Conservation (phyloP, 768 basidiomycete genomes). For the Russula vinacea region DNA sequence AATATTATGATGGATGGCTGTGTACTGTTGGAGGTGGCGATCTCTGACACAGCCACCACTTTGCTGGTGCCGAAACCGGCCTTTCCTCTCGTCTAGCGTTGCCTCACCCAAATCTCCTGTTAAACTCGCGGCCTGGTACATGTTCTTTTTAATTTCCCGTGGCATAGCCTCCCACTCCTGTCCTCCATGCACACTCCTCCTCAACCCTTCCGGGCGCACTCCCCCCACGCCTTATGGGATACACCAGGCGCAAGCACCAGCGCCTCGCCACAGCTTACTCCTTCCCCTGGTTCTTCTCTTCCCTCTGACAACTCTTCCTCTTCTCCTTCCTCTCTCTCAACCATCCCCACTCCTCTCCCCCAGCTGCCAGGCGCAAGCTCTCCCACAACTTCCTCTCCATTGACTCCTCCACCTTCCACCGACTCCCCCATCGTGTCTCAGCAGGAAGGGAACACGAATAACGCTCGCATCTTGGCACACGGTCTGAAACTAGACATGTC, state of each 20-base stretch:
- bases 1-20: neutral
- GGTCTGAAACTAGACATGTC: slow-evolving; percentile 25
- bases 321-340: slow-evolving; percentile 23
- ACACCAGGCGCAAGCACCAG: slow-evolving; percentile 32
- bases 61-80: slow-evolving; percentile 13
- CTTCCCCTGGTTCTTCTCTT: slow-evolving; percentile 22
- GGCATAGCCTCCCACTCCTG: slow-evolving; percentile 27
- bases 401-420: slow-evolving; percentile 17
- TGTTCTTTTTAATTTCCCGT: slow-evolving; percentile 21
- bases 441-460: slow-evolving; percentile 21
- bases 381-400: slow-evolving; percentile 17
- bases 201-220: slow-evolving; percentile 24
- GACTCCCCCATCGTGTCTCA: slow-evolving; percentile 12
- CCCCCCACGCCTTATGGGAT: slow-evolving; percentile 30
- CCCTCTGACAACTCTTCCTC: slow-evolving; percentile 27
- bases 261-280: slow-evolving; percentile 26
- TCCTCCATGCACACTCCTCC: slow-evolving; percentile 27
- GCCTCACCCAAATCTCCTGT: slow-evolving; percentile 28
- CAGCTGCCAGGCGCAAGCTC: slow-evolving; percentile 28
- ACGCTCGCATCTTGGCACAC: slow-evolving; percentile 17
- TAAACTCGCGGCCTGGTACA: slow-evolving; percentile 25
- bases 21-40: slow-evolving; percentile 9
- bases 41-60: slow-evolving; percentile 23
- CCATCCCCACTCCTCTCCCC: slow-evolving; percentile 15
- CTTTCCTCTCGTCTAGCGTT: slow-evolving; percentile 9